These are phyloP conservation scores for Wallacemonas rigidus DNA, from an alignment of 208 protist species.

Conservation along the genomic window DNA sequence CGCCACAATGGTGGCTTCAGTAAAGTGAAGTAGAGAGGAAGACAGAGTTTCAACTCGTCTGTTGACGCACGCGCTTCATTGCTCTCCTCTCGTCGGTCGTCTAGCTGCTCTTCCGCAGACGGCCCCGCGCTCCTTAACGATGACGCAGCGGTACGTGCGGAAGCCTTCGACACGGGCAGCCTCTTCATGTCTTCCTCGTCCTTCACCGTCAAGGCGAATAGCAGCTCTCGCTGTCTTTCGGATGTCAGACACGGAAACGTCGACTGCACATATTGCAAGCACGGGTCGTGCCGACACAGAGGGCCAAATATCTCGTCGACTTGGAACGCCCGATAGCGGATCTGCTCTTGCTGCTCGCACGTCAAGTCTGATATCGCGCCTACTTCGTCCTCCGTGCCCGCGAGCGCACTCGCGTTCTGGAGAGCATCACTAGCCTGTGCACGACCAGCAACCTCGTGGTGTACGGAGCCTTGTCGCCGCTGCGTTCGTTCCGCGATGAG, in stretches of 20 bases:
- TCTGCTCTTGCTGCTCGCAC: background rate
- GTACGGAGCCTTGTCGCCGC: background rate
- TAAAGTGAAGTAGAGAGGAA: constrained; percentile 11
- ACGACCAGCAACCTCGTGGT: background rate
- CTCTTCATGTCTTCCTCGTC: background rate
- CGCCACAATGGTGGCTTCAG: constrained; percentile 5
- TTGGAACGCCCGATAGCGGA: background rate
- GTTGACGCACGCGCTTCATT: background rate
- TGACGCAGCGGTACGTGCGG: background rate
- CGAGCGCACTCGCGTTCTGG: background rate
- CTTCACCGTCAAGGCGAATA: background rate
- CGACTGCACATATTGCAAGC: constrained; percentile 2
- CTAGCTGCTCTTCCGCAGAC: background rate
- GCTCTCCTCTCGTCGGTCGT: background rate
- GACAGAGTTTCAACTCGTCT: background rate
- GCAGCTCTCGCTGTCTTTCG: background rate
- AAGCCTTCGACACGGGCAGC: background rate
- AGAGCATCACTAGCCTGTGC: background rate
- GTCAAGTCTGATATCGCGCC: background rate
- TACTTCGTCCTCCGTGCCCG: background rate
- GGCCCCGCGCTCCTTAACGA: no score
- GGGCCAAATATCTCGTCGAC: constrained; percentile 12
- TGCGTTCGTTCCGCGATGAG: constrained; percentile 1
- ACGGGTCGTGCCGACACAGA: constrained; percentile 1
- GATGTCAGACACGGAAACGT: constrained; percentile 7